Evolutionary conservation across 192 early-diverging fungal species (phyloP).

Genomic region (Podila clonocystis): DNA sequence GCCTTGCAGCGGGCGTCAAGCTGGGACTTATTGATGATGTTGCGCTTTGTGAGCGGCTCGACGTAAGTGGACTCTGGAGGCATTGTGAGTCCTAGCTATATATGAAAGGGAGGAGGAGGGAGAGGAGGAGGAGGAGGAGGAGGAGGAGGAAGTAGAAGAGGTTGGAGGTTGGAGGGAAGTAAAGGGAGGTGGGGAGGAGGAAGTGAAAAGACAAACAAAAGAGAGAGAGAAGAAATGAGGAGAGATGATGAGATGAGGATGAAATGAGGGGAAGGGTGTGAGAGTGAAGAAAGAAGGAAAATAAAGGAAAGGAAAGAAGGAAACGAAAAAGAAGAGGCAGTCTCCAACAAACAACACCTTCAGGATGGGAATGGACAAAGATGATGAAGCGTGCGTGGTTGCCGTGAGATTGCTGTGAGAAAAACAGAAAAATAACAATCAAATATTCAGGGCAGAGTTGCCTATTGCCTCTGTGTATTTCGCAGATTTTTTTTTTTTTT

Average conservation of each 20-base stretch:
- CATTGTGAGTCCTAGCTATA: slow-evolving; percentile 10
- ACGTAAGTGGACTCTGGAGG: slow-evolving; percentile 50
- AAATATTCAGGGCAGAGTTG: too few relatives aligned
- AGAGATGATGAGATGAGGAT: neutral
- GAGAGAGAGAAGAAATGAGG: neutral
- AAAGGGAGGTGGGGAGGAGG: neutral
- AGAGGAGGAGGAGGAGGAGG: neutral
- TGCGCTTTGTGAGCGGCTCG: slow-evolving; percentile 39
- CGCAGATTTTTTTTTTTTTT: too few relatives aligned
- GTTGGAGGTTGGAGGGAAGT: neutral
- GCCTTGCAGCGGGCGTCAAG: slow-evolving; percentile 48
- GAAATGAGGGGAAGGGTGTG: neutral
- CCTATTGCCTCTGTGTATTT: too few relatives aligned
- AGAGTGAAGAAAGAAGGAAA: neutral
- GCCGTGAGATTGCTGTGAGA: too few relatives aligned
- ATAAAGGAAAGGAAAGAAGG: neutral
- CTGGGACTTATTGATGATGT: slow-evolving; percentile 33
- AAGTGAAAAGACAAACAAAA: neutral
- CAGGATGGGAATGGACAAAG: too few relatives aligned
- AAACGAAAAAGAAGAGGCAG: neutral
- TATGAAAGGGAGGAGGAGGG: neutral
- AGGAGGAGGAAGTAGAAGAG: neutral
- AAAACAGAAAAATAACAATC: too few relatives aligned
- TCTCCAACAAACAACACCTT: neutral
- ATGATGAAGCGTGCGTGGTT: too few relatives aligned